phyloP scores from a whole-genome alignment of 495 filamentous ascomycete species.

The Neurospora sp. region DNA sequence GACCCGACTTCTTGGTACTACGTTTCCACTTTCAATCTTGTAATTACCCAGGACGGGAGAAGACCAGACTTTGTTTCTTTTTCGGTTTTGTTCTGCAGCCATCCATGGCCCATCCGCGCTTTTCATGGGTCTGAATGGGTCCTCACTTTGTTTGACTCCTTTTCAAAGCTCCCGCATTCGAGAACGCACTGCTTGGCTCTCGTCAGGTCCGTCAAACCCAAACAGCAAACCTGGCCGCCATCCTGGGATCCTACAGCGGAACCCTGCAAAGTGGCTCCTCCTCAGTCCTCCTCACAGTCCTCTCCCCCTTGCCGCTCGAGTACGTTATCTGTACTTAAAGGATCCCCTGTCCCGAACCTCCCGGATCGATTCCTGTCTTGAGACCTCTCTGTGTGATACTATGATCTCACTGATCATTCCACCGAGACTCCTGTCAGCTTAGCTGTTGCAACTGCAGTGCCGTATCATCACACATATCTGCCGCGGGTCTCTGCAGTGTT shows the following conservation, averaged over 20 bases:
- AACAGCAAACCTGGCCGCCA: background rate
- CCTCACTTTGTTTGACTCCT: background rate
- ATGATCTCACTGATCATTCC: background rate
- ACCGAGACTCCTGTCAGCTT: background rate
- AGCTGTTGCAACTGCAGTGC: background rate
- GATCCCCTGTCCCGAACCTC: background rate
- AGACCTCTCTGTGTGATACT: background rate
- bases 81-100: background rate
- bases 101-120: background rate
- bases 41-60: background rate
- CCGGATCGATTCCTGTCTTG: background rate
- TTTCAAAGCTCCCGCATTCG: background rate
- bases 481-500: background rate
- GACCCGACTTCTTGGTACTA: background rate
- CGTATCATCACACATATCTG: background rate
- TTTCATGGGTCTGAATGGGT: background rate
- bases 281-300: background rate
- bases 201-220: background rate
- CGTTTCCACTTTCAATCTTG: background rate
- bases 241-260: background rate
- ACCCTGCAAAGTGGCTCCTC: background rate
- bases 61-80: background rate
- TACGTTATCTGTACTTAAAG: background rate
- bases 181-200: background rate
- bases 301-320: background rate